Evolutionary conservation across 495 filamentous ascomycete genomes (phyloP), one percentile per base, ranked within the genome.

Genomic region (Opeltia flavorubescens): DNA sequence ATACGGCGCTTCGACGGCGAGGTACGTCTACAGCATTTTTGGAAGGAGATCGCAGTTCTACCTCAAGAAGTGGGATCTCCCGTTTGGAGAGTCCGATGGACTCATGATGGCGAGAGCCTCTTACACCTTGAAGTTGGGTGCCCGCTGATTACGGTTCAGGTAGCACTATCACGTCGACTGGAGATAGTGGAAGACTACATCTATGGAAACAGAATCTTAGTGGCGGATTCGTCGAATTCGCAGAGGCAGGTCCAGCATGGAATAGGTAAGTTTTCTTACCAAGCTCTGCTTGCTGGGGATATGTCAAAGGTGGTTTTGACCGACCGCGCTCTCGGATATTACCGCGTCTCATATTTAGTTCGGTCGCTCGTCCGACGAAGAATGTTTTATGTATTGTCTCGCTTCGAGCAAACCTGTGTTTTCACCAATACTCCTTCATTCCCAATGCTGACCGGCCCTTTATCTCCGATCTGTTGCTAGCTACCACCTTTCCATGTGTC

Each of bases 221-320:
- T 17, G 69, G 68, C 15, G 63, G 69, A 47, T 75, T 66, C 66
- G 57, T 72, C 17, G 70, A 72, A 45, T 75, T 65, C 51, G 71
- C 71, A 5, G 69, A 72, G 49, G 66, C 66, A 1, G 64, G 34
- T 26, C 47, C 50, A 28, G 35, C 31, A 36, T 50, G 43, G n/a
- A 27, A 17, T 15, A 46, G 13, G n/a, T n/a, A n/a, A n/a, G n/a
- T n/a, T n/a, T n/a, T n/a, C n/a, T n/a, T n/a, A n/a, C n/a, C n/a
- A n/a, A n/a, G n/a, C n/a, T n/a, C n/a, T n/a, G n/a, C n/a, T n/a
- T n/a, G n/a, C n/a, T n/a, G n/a, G n/a, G n/a, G n/a, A n/a, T n/a
- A n/a, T n/a, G n/a, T n/a, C n/a, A n/a, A n/a, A n/a, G n/a, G n/a
- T n/a, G n/a, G n/a, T n/a, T n/a, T n/a, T n/a, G n/a, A n/a, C n/a